Base-by-base conservation (phyloP, 2,329 filamentous ascomycete species). In the Teratosphaeria nubilosa region DNA sequence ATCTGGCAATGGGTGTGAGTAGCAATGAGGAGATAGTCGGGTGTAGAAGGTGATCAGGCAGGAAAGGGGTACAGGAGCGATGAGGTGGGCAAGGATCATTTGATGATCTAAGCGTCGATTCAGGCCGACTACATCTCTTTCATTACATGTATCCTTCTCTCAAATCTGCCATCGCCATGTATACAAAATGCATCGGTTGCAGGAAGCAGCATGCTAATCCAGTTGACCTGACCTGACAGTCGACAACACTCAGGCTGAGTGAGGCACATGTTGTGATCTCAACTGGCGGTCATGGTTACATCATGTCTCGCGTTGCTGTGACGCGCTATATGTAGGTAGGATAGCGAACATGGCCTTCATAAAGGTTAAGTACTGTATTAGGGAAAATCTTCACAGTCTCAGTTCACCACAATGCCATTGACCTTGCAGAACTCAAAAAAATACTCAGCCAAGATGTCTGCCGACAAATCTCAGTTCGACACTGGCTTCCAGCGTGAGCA, bases 401-500 rank as follows among this genome's bases (percentile, higher is more conserved):
- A 20, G 20, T 20, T 20, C 41, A 48, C 9, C 16, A 48, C 9
- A 20, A 48, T 5, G 5, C 41, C 9, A 24, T 24, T 48, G 41
- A 48, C 20, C 16, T 20, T 20, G 16, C 41, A 48, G 5, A 48
- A 20, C 11, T 2, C n/a, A 16, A 11, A 53, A 2, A 22, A 5
- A 41, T 30, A 7, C 27, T 2, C 13, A 45, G 6, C 27, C 30
- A 63, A 32, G 25, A 66, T 66, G 64, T 66, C 64, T 55, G 59
- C 65, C 70, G 63, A 70, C 69, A 67, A 66, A 55, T 55, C 59
- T 30, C 60, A 65, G 48, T 67, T 67, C 61, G 64, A 67, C 50
- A 57, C 31, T 14, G 65, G 65, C 58, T 25, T 27, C 54, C 54
- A 56, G 24, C 50, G 20, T 14, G 16, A 27, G n/a, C 27, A 41